Evolutionary conservation across 305 asterid species (phyloP).

Genomic region (Fraxinus baroniana): DNA sequence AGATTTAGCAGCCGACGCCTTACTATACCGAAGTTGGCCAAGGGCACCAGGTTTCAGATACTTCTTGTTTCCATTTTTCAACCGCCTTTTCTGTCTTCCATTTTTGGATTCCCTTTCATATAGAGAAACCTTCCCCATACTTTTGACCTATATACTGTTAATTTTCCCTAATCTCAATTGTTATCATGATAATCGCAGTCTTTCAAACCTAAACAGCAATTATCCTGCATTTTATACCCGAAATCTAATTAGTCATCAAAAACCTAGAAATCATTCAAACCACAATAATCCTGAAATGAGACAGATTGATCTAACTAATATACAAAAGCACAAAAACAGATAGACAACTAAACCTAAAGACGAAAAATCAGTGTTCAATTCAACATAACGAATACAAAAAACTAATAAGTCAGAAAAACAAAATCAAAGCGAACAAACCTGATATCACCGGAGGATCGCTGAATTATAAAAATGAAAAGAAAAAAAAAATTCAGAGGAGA

Average conservation of each 20-base stretch:
- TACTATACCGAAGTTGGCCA: conserved; percentile 75
- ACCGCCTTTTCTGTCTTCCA: conserved; percentile 52
- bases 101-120: conserved; percentile 46
- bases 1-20: conserved; percentile 64
- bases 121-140: conserved; percentile 72
- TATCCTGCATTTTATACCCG: neutral
- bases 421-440: neutral
- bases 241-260: conserved; percentile 7
- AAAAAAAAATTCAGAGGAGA: conserved; percentile 19
- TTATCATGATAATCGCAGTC: neutral
- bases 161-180: conserved; percentile 9
- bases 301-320: neutral
- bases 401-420: neutral
- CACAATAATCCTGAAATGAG: neutral
- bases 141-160: neutral
- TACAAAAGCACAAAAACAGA: neutral
- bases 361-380: conserved; percentile 18
- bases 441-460: neutral
- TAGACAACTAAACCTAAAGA: neutral
- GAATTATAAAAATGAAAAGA: neutral
- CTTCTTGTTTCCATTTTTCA: conserved; percentile 46
- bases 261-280: neutral
- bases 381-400: neutral
- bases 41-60: conserved; percentile 86
- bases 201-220: neutral